A percentile compares a stretch with the other conserved stretches of the same genome.
These are phyloP conservation scores for Stagonosporopsis chrysanthemi DNA, from an alignment of 2,329 filamentous ascomycete species.

Conservation along the genomic window DNA sequence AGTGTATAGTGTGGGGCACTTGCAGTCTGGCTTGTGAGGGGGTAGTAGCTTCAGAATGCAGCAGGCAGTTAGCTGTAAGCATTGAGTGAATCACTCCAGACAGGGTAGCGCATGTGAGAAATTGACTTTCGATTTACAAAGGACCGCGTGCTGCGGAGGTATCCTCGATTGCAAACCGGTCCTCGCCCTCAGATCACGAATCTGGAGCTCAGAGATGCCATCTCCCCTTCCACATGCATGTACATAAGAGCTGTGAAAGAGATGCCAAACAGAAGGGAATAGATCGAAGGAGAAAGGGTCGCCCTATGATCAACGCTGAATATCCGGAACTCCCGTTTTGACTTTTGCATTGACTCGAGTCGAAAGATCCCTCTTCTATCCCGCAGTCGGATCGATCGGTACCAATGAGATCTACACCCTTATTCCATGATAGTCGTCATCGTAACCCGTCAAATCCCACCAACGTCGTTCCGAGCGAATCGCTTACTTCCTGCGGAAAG, in stretches of 20 bases:
- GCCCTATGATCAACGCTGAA: conserved; percentile 52
- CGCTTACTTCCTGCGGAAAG: conserved; percentile 99
- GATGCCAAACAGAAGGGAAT: conserved; percentile 51
- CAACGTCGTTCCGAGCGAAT: conserved; percentile 31
- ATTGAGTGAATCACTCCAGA: neutral
- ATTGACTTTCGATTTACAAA: conserved; percentile 51
- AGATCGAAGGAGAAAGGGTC: conserved; percentile 48
- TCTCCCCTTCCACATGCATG: conserved; percentile 54
- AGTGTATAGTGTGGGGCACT: conserved; percentile 5
- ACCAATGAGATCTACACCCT: conserved; percentile 51
- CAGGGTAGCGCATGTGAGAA: conserved; percentile 39
- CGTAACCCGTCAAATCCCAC: conserved; percentile 47
- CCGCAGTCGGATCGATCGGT: conserved; percentile 52
- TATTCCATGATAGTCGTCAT: conserved; percentile 50
- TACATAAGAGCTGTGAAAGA: conserved; percentile 50
- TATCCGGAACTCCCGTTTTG: conserved; percentile 56
- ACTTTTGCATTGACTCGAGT: conserved; percentile 52
- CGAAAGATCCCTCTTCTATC: conserved; percentile 56
- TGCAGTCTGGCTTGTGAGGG: neutral
- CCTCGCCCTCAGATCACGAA: conserved; percentile 49
- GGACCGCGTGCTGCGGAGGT: conserved; percentile 54
- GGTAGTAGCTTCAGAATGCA: neutral
- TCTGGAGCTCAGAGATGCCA: conserved; percentile 52
- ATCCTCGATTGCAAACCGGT: conserved; percentile 57
- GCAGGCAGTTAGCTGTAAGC: neutral